Evolutionary conservation across 2,329 filamentous ascomycete genomes (phyloP), one percentile per base, ranked within the genome.

Genomic region (Escovopsis sp.): DNA sequence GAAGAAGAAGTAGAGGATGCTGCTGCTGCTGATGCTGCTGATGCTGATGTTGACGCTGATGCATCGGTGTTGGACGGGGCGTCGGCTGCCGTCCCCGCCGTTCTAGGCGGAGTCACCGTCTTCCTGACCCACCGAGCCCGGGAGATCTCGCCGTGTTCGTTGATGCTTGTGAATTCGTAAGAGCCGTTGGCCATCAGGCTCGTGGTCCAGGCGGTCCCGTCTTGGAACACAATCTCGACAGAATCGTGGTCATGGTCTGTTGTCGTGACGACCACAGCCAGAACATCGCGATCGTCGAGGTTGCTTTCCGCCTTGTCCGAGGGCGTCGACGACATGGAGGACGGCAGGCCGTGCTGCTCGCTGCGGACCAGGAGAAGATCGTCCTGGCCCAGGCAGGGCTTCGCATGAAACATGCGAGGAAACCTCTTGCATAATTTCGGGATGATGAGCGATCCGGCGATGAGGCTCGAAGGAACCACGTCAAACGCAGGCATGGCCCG

Each of bases 351-450:
- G 54, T 84, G 86, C 47, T 81, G 72, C 49, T 84, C 81, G 43
- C 80, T 82, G 50, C 72, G 74, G 27, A 87, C 70, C 37, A 89
- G 59, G 43, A 88, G 70, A 11, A 88, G 64, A 56, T 88, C 83
- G 47, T 81, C 75, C 16, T 74, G 68, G 29, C 79, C 74, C 4
- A 88, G 63, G 42, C 76, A 70, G 37, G 75, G 73, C 51, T 76
- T 77, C 16, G 71, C 70, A 40, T 71, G 68, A 51, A 83, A 79
- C 39, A 83, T 67, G 7, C 73, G 70, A 1, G 79, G 76, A 47
- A 79, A 79, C 7, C 70, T 69, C 52, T 75, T 73, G 2, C 71
- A 65, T 20, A 83, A 60, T 14, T 70, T 67, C 6, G 77, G 71
- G 16, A 77, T 68, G 43, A 75, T 76, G 48, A 69, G 66, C 40